Conservation (phyloP, 179 eudicot genomes). For the Gypsophila paniculata region DNA sequence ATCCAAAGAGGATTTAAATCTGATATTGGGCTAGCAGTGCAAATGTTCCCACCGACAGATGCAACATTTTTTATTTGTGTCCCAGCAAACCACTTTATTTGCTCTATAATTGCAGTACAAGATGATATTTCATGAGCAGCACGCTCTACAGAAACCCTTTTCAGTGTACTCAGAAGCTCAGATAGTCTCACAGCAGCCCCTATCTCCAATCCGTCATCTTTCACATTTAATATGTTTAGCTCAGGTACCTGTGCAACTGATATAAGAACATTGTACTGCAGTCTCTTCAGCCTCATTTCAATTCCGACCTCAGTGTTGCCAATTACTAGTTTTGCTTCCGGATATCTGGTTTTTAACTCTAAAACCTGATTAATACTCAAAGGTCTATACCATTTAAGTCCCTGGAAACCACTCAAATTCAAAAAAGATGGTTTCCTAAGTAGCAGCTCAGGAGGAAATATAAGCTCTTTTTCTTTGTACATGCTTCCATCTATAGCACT, state of each 20-base stretch:
- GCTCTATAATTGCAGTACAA: conserved; percentile 75
- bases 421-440: conserved; percentile 49
- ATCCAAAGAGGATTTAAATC: conserved; percentile 98
- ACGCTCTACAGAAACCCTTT: conserved; percentile 43
- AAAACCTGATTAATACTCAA: conserved; percentile 66
- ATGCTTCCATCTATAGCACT: conserved; percentile 68
- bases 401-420: conserved; percentile 61
- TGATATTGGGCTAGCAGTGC: conserved; percentile 98
- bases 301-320: conserved; percentile 96
- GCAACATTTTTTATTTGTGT: conserved; percentile 96
- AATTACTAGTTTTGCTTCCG: conserved; percentile 68
- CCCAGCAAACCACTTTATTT: conserved; percentile 97
- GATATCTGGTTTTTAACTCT: conserved; percentile 71
- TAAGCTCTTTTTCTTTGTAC: conserved; percentile 75
- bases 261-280: conserved; percentile 69
- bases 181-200: conserved; percentile 85
- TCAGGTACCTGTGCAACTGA: conserved; percentile 76
- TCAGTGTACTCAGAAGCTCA: conserved; percentile 50
- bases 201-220: conserved; percentile 82
- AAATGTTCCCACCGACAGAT: conserved; percentile 93
- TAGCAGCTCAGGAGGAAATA: conserved; percentile 88
- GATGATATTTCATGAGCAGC: conserved; percentile 61
- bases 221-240: conserved; percentile 55
- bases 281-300: conserved; percentile 80
- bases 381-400: conserved; percentile 87